Conservation (phyloP, 2,329 filamentous ascomycete species). For the Ophiocordyceps camponoti-floridani region DNA sequence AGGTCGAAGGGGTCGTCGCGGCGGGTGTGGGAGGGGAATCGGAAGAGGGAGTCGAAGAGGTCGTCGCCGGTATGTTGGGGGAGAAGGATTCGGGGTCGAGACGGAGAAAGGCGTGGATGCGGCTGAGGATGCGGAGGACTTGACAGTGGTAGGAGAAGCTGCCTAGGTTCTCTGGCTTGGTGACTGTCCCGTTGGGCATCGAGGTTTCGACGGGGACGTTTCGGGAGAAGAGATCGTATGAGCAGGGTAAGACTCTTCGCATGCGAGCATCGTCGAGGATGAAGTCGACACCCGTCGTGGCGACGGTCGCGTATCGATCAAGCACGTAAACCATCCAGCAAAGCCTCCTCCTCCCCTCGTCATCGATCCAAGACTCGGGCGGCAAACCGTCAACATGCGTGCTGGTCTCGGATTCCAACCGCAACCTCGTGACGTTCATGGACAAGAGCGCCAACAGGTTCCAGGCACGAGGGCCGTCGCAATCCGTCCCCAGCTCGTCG, state of each 20-base stretch:
- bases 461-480: slow-evolving; percentile 23
- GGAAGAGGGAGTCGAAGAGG: neutral
- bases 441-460: slow-evolving; percentile 20
- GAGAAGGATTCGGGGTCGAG: slow-evolving; percentile 18
- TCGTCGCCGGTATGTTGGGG: neutral
- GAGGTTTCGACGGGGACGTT: slow-evolving; percentile 23
- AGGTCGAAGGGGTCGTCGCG: slow-evolving; percentile 3
- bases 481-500: slow-evolving; percentile 20
- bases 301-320: slow-evolving; percentile 24
- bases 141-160: slow-evolving; percentile 27
- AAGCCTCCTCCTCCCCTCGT: slow-evolving; percentile 21
- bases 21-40: neutral
- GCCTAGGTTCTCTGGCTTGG: slow-evolving; percentile 22
- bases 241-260: slow-evolving; percentile 22
- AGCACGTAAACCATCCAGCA: slow-evolving; percentile 28
- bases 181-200: slow-evolving; percentile 10
- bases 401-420: slow-evolving; percentile 19
- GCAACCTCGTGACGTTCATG: slow-evolving; percentile 20
- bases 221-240: slow-evolving; percentile 24
- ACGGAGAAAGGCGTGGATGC: slow-evolving; percentile 24
- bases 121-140: slow-evolving; percentile 22
- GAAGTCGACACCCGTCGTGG: slow-evolving; percentile 21
- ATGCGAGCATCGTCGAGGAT: slow-evolving; percentile 20
- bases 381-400: slow-evolving; percentile 12
- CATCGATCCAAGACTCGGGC: slow-evolving; percentile 25